Evolutionary conservation across 805 yeast genomes (phyloP).

Genomic region (Kodamaea kaohsiungensis): DNA sequence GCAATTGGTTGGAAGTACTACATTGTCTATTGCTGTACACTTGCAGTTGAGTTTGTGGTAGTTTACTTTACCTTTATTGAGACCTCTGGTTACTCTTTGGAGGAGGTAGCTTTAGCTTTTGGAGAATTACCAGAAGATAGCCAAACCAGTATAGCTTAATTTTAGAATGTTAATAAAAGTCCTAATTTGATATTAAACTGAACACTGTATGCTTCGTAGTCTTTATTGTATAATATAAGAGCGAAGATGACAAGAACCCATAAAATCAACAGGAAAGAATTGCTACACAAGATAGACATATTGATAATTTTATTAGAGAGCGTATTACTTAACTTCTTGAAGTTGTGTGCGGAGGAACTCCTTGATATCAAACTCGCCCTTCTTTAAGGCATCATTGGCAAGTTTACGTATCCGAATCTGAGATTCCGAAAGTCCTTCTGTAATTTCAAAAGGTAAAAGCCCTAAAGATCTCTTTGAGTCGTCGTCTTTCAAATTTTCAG

Average conservation of each 20-base stretch:
- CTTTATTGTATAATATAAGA: no score
- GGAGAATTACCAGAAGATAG: slow-evolving; percentile 22
- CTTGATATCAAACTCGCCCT: slow-evolving; percentile 1
- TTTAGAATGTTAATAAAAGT: neutral
- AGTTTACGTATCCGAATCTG: slow-evolving; percentile 24
- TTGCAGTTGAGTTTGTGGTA: slow-evolving; percentile 26
- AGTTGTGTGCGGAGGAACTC: neutral
- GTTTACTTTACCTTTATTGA: slow-evolving; percentile 36
- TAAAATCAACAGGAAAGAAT: no score
- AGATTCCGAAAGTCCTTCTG: slow-evolving; percentile 25
- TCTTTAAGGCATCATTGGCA: slow-evolving; percentile 20
- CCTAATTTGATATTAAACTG: no score
- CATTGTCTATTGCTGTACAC: slow-evolving; percentile 10
- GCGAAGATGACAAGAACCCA: no score
- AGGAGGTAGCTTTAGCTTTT: slow-evolving; percentile 38
- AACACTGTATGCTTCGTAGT: no score
- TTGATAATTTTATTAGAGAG: no score
- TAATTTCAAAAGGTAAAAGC: slow-evolving; percentile 21
- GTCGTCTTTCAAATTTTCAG: slow-evolving; percentile 14
- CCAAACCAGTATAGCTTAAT: neutral
- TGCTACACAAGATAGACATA: no score
- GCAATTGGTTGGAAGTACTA: slow-evolving; percentile 19
- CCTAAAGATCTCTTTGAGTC: slow-evolving; percentile 29
- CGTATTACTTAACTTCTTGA: no score
- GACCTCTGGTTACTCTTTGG: slow-evolving; percentile 38